Conservation (phyloP, 2,329 filamentous ascomycete species). For the Hymenoscyphus albidus region DNA sequence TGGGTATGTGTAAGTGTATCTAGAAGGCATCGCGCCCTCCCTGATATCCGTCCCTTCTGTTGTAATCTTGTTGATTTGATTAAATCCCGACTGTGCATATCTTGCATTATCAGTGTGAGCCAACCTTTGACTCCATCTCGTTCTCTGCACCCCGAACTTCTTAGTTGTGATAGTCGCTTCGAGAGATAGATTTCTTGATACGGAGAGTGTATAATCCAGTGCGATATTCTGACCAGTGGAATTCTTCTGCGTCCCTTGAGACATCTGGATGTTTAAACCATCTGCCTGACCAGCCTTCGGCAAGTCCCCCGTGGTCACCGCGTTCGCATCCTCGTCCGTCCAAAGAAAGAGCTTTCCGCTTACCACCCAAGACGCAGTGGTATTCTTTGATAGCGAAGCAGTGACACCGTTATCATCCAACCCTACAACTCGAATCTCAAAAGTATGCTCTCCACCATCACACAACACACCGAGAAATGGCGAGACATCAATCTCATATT, state of each 20-base stretch:
- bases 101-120: slow-evolving; percentile 49
- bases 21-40: slow-evolving; percentile 20
- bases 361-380: slow-evolving; percentile 65
- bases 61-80: slow-evolving; percentile 48
- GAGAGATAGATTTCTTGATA: slow-evolving; percentile 50
- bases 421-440: slow-evolving; percentile 64
- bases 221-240: slow-evolving; percentile 52
- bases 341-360: slow-evolving; percentile 75
- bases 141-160: slow-evolving; percentile 30
- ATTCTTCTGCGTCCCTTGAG: slow-evolving; percentile 42
- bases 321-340: slow-evolving; percentile 46
- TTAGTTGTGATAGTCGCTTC: slow-evolving; percentile 48
- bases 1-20: slow-evolving; percentile 17
- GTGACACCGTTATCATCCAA: slow-evolving; percentile 46
- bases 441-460: slow-evolving; percentile 61
- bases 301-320: slow-evolving; percentile 46
- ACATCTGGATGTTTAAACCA: slow-evolving; percentile 45
- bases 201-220: slow-evolving; percentile 53
- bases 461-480: slow-evolving; percentile 68
- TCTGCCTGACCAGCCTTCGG: slow-evolving; percentile 29
- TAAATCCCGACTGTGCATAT: slow-evolving; percentile 48
- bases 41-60: slow-evolving; percentile 41
- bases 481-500: slow-evolving; percentile 79
- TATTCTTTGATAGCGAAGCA: slow-evolving; percentile 44
- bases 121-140: slow-evolving; percentile 55